Base-by-base conservation (phyloP, 176 grass and related monocot species). In the Echinochloa phyllopogon region DNA sequence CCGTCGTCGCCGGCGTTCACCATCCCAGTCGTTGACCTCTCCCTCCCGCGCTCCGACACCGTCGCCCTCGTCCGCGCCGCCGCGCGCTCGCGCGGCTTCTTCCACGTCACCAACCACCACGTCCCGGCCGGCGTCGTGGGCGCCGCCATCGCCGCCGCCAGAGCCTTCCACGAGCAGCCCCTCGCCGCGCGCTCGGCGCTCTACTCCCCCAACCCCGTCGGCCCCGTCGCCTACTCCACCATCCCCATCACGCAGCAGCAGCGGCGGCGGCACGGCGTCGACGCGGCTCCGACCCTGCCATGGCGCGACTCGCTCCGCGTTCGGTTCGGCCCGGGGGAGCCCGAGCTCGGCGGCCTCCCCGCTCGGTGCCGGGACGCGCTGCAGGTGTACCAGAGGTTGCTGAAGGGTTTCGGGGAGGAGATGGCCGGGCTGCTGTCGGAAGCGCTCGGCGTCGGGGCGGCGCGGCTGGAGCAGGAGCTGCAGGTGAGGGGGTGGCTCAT, bases 101-200 rank as follows among this genome's bases (percentile, higher is more conserved):
- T 92, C 82, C 65, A 88, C 21, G 77, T 82, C 82, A 72, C n/a
- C 72, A 85, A 78, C 82, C 86, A 92, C 65, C 72, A 82, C 59
- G 48, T 87, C 63, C 43, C 72, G 24, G 8, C 20, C 24, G 6
- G 72, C 69, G 10, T 63, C 70, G 33, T 85, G 24, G 69, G 63
- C 53, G 10, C 75, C 15, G 74, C 86, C n/a, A 2, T 88, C 29
- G 65, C 86, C 64, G 86, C 83, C 23, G 83, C 39, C 39, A 62
- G 86, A 0, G 36, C 78, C 58, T 86, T 92, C 86, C 72, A 92
- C 78, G 86, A 92, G 86, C 72, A 51, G 50, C 78, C 86, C 7
- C 73, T 1, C 45, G 17, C 57, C 17, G 18, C 16, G 17, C 86
- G 90, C 4, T 78, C 90, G 17, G n/a, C 55, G 53, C 36, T 79